Percentiles rank a stretch among this genome's conserved stretches.
Evolutionary conservation across 2,329 filamentous ascomycete species (phyloP).

Genomic region (Phyllosticta ampelicida): DNA sequence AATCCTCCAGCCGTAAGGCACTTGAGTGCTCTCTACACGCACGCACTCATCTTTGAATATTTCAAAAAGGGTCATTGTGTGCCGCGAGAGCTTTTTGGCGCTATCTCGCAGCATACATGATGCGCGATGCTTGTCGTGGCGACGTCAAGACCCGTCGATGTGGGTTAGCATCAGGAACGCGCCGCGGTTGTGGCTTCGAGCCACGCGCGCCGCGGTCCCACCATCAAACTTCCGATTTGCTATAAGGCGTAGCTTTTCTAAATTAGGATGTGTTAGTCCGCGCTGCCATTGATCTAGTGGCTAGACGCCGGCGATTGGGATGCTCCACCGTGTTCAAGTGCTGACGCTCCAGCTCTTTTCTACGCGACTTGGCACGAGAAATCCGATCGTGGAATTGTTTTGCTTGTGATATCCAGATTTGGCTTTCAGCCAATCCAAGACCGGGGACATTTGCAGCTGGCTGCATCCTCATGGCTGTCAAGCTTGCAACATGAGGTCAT

Average conservation of each 20-base stretch:
- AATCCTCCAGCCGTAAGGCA: no score
- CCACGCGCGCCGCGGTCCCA: neutral
- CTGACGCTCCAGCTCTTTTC: neutral
- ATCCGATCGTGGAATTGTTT: neutral
- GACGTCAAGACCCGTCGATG: neutral
- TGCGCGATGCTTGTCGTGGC: neutral
- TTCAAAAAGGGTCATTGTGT: no score
- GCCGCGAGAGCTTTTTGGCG: no score
- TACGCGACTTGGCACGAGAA: neutral
- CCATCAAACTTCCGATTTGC: neutral
- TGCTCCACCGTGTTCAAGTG: neutral
- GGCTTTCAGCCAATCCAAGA: neutral
- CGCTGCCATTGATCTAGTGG: neutral
- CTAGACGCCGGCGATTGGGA: neutral
- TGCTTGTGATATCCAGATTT: neutral
- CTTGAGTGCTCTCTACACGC: no score
- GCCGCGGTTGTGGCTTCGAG: neutral
- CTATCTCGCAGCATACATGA: neutral
- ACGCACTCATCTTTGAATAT: no score
- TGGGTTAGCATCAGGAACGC: neutral
- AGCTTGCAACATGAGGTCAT: neutral
- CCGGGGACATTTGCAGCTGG: neutral
- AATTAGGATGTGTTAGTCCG: neutral
- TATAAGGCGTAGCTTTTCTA: neutral
- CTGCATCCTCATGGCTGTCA: neutral